Evolutionary conservation across 2,329 filamentous ascomycete species (phyloP), one percentile per base, ranked within the genome.

Genomic region (Cytospora paraplurivora): DNA sequence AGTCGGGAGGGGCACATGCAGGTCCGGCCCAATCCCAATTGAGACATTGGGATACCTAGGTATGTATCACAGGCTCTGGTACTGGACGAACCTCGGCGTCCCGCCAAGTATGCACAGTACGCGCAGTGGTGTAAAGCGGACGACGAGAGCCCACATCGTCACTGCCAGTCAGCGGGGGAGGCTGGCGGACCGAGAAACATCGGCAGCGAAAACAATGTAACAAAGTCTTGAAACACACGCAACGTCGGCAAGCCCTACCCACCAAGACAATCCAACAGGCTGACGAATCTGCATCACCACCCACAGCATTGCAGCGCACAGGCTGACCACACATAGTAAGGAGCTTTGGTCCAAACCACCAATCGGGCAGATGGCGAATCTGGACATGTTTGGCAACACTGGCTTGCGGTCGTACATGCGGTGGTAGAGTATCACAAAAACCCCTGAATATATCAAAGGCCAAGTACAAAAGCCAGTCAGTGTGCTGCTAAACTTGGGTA

Each of bases 211-310:
- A 8, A 11, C 44, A 47, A 47, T 47, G 44, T 47, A 47, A 21
- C 44, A 47, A 47, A 19, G 49, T 55, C 37, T 50, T 61, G 59
- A 61, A 53, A 61, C 59, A 55, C 17, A 38, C 41, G 34, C 59
- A 61, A 61, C 59, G 38, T 61, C 58, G 51, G 59, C 59, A 61
- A 61, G 59, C 59, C 59, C 59, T 61, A 61, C 59, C 59, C 50
- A 38, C 49, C 49, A 41, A 61, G 59, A 53, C 59, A 53, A 41
- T 19, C 38, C 41, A 55, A 35, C 38, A 52, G 59, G 59, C 19
- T 37, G 59, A 53, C 41, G 38, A 21, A 61, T 41, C 59, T 61
- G 51, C 49, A 53, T 49, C 51, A 53, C 59, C 59, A 38, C 51
- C 44, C 51, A 61, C 59, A 34, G 33, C 59, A 55, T 61, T 52